Base-by-base conservation (phyloP, 2,329 filamentous ascomycete species). In the Huntiella omanensis region DNA sequence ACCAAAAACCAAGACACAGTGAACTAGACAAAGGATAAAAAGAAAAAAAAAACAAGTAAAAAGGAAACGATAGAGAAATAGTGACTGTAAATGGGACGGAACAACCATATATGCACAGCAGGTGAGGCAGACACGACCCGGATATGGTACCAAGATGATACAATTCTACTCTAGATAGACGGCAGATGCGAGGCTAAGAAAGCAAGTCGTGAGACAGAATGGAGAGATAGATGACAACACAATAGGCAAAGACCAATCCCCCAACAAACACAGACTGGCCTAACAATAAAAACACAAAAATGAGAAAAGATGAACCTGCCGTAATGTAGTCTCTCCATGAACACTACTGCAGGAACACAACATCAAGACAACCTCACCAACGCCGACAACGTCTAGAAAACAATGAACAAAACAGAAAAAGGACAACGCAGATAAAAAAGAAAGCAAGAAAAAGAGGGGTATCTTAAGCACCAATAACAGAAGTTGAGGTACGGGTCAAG, bases 391-490 rank as follows among this genome's bases (percentile, higher is more conserved):
- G 22, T 28, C 22, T 28, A 28, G n/a, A 13, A 13, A 16, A 37
- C n/a, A 12, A 40, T 40, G 37, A 16, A 40, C 7, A 16, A 35
- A 35, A 44, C 32, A 44, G 32, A 17, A 44, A 36, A 36, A 35
- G 6, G 36, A 36, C 11, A 34, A 44, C 11, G 33, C 22, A 28
- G 22, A 28, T 28, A 28, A 28, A 28, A 28, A 28, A 28, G 22
- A 28, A 28, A 10, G 6, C 22, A 43, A 13, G 16, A 43, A 43
- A 43, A 43, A 15, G 12, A 43, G 22, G 40, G 22, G 16, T 33
- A 43, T 40, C 17, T 40, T 16, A 63, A 41, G 57, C 61, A 17
- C 59, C 58, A 37, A 60, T 54, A 38, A 58, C 55, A 47, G 62
- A 58, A 5, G 59, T 45, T 22, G 58, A 51, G 16, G 54, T 55